Base-by-base conservation (phyloP, 352 stramenopile species). In the Globisporangium canariense region DNA sequence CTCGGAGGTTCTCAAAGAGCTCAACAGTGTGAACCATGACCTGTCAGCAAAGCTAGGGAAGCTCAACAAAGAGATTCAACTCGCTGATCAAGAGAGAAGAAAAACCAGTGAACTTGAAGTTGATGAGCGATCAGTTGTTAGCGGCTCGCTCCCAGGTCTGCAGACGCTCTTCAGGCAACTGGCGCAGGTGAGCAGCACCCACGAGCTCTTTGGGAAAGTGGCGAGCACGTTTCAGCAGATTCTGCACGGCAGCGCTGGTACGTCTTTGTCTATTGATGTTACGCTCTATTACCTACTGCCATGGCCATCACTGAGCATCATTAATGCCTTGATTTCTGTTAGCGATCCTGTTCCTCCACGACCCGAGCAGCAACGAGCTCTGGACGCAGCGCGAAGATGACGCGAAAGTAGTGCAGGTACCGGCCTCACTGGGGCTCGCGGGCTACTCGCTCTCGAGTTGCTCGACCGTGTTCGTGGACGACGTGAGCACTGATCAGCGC, bases 341-440 rank as follows among this genome's bases (percentile, higher is more conserved):
- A 73, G 81, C 77, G 14, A 66, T 86, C 45, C 65, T 92, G 28
- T 90, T 89, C 52, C 58, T 92, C 0, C 67, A 90, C 18, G 81
- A 92, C 32, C 75, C 83, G 20, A 75, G 70, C 8, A 78, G 60
- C 30, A 88, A 90, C 22, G 76, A 92, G 38, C 66, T 92, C 2
- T 92, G 83, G 83, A 88, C 79, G 9, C 76, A 86, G 57, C 74
- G 72, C 11, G 75, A 85, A 32, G 71, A 73, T 45, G 71, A 73
- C 49, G 73, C 64, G 30, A 78, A 73, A 40, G 64, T 71, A 4
- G 70, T 79, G n/a, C 78, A 88, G 63, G 74, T 84, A 0, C 75
- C 83, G 7, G 78, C 74, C 3, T 77, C 76, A 28, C 62, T 90
- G 0, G 83, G 83, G 0, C 85, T 92, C 56, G 74, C 80, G 47